Evolutionary conservation across 106 monocot genomes (phyloP), one percentile per base, ranked within the genome.

Genomic region (Allium sativum): DNA sequence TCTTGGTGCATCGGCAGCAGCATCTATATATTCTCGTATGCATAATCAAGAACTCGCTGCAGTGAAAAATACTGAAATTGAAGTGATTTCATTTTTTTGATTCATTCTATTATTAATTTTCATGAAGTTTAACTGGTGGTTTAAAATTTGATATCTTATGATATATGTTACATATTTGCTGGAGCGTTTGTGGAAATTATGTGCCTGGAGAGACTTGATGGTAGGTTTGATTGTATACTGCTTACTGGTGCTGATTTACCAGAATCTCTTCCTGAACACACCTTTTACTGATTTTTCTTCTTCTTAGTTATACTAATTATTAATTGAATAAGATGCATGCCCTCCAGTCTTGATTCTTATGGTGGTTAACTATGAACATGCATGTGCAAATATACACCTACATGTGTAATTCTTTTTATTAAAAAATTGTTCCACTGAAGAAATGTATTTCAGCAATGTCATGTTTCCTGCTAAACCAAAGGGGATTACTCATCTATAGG

Each of bases 201-300:
- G 87, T 69, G 77, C 74, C 47, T 96, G 95, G 95, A 90, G 95
- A 75, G 95, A 96, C 48, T 73, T 96, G 76, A 83, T 87, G 95
- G 94, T 94, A 50, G 78, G 94, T 77, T 65, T 16, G 48, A 12
- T 65, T 48, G 12, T 21, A 44, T 18, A 55, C 41, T 20, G 21
- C 15, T 43, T 6, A 50, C 1, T 50, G 48, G 31, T 31, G 31
- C 5, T 31, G 31, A 31, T 31, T 31, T 31, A 31, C 1, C 5
- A 31, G 31, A 2, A 31, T 5, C 31, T 31, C 31, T 31, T 31
- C 31, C 31, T 31, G 31, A 31, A 31, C 31, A 31, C 31, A 31
- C 5, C 31, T 31, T 1, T 31, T 31, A 31, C 2, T 31, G 1
- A 31, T 31, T 5, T 31, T 31, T 31, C 5, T 31, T n/a, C n/a